Conservation (phyloP, 345 rosid species). For the Corchorus olitorius region DNA sequence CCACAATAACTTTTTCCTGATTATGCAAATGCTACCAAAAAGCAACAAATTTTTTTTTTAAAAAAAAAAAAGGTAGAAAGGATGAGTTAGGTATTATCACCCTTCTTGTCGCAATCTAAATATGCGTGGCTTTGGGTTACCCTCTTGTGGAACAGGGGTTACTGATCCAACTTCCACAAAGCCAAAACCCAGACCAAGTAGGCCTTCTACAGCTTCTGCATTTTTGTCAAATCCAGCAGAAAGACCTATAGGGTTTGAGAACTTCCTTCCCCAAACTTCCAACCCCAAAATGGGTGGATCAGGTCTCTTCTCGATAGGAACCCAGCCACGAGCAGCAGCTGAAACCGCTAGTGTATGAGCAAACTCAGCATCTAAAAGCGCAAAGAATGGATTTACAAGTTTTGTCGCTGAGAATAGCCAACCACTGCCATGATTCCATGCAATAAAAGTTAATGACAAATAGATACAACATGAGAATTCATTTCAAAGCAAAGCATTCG, state of each 20-base stretch:
- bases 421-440: constrained; percentile 56
- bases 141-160: constrained; percentile 96
- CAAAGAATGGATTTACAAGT: constrained; percentile 91
- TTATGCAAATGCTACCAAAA: background rate
- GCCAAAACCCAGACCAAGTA: constrained; percentile 90
- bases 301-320: constrained; percentile 92
- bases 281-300: constrained; percentile 76
- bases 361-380: constrained; percentile 91
- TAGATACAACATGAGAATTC: background rate
- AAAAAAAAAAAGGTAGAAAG: constrained; percentile 6
- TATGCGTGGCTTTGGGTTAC: constrained; percentile 89
- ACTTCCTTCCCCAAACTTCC: constrained; percentile 96
- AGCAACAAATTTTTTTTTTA: background rate
- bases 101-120: constrained; percentile 84
- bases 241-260: constrained; percentile 93
- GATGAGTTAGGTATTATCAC: constrained; percentile 41
- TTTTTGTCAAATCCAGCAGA: constrained; percentile 99
- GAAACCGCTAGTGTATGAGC: constrained; percentile 87
- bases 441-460: constrained; percentile 13
- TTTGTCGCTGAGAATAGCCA: constrained; percentile 95
- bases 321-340: constrained; percentile 97
- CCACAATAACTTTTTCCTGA: background rate
- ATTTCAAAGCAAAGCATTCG: background rate
- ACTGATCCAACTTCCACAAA: constrained; percentile 98
- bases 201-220: constrained; percentile 94